A percentile compares a stretch with the other conserved stretches of the same genome.
phyloP scores from a whole-genome alignment of 208 protist species.

The Trypanosoma cruzi region DNA sequence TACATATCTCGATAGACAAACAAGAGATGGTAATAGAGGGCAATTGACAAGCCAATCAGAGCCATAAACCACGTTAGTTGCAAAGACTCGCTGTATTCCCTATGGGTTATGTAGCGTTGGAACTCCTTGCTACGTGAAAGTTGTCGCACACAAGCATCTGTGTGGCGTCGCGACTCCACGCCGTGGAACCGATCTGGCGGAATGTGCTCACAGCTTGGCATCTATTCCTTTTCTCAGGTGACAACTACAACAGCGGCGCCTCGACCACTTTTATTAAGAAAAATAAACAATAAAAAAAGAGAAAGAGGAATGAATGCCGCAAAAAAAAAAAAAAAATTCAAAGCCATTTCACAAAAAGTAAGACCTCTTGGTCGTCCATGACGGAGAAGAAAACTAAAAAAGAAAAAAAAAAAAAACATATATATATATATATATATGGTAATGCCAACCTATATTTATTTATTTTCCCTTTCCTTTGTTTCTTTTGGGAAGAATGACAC shows the following conservation, averaged over 20 bases:
- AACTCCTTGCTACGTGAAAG: conserved; percentile 53
- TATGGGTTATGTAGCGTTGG: conserved; percentile 51
- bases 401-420: neutral
- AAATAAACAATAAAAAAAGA: neutral
- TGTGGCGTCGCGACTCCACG: conserved; percentile 57
- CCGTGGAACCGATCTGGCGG: conserved; percentile 61
- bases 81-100: conserved; percentile 66
- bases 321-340: neutral
- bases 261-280: neutral
- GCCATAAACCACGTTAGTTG: conserved; percentile 75
- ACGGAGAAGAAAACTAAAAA: neutral
- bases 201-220: conserved; percentile 58
- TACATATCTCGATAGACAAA: conserved; percentile 28
- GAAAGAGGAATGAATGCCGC: neutral
- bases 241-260: neutral
- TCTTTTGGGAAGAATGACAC: conserved; percentile 10
- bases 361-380: neutral
- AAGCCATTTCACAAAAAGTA: neutral
- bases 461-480: neutral
- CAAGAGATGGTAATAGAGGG: conserved; percentile 63
- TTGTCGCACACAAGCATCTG: conserved; percentile 51
- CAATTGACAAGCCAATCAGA: conserved; percentile 47
- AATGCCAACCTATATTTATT: neutral
- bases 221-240: neutral
- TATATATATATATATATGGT: neutral